These are phyloP conservation scores for Neurospora africana DNA, from an alignment of 495 filamentous ascomycete genomes.

Conservation along the genomic window DNA sequence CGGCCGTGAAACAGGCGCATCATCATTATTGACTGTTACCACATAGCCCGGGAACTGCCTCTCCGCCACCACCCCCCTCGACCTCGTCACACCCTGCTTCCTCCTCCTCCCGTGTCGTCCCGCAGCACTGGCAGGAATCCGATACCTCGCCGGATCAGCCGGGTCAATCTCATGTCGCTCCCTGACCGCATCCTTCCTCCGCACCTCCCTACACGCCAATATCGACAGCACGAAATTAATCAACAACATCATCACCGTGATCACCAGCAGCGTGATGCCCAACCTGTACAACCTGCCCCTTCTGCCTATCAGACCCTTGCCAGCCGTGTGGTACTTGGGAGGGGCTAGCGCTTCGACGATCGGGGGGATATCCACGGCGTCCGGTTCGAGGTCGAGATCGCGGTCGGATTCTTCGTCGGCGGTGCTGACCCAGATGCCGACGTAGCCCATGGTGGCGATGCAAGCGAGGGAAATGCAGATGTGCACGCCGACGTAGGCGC, in stretches of 20 bases:
- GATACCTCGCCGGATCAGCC: neutral
- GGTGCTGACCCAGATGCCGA: conserved; percentile 14
- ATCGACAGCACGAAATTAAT: conserved; percentile 14
- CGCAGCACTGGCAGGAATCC: neutral
- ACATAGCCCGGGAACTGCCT: neutral
- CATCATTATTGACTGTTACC: neutral
- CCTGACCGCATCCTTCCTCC: conserved; percentile 5
- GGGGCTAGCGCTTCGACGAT: conserved; percentile 3
- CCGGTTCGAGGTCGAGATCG: neutral
- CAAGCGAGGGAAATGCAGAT: conserved; percentile 26
- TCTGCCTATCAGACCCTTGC: neutral
- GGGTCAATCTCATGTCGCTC: neutral
- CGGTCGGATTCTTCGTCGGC: conserved; percentile 4
- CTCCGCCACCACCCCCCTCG: neutral
- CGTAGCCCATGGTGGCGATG: conserved; percentile 14
- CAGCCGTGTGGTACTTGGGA: conserved; percentile 6
- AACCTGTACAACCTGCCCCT: neutral
- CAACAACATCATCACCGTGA: neutral
- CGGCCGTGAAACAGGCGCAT: neutral
- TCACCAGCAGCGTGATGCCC: neutral
- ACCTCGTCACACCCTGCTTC: too few relatives aligned
- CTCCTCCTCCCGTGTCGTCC: too few relatives aligned
- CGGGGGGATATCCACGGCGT: neutral
- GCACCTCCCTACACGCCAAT: conserved; percentile 11
- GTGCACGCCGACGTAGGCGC: conserved; percentile 28